These are phyloP conservation scores for Vitis hybrid DNA, from an alignment of 177 flowering plant species.

Conservation along the genomic window DNA sequence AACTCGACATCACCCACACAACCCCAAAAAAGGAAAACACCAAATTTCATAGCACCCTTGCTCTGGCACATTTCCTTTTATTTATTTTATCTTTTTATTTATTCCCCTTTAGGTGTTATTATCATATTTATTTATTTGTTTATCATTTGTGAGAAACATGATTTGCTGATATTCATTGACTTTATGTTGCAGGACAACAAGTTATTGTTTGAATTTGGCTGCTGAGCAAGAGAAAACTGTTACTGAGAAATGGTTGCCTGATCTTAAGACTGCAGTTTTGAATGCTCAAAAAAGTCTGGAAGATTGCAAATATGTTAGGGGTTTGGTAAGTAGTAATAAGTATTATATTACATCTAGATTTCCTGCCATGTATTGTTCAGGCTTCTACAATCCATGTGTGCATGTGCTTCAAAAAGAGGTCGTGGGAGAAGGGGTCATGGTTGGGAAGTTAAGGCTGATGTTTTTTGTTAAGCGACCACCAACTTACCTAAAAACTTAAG, in stretches of 20 bases:
- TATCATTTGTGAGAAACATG: neutral
- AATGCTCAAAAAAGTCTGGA: conserved; percentile 80
- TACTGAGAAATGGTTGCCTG: conserved; percentile 88
- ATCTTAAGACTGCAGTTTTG: conserved; percentile 59
- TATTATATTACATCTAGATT: neutral
- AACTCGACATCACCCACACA: no score
- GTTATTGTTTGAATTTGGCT: conserved; percentile 76
- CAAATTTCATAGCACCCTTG: no score
- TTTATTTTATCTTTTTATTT: no score
- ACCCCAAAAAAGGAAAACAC: no score
- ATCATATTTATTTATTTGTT: neutral
- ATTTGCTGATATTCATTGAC: neutral
- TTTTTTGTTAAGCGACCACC: no score
- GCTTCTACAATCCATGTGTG: no score
- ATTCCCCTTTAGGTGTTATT: no score
- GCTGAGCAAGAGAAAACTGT: conserved; percentile 81
- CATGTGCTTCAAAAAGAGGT: no score
- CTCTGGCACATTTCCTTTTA: no score
- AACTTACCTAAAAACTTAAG: no score
- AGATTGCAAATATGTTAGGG: conserved; percentile 80
- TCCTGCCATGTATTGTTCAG: neutral
- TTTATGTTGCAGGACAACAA: conserved; percentile 70
- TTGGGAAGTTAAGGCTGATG: no score
- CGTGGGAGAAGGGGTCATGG: no score
- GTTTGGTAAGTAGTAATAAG: conserved; percentile 65